A percentile compares a stretch with the other conserved stretches of the same genome.
Evolutionary conservation across 2,329 filamentous ascomycete genomes (phyloP).

Genomic region (Fusarium sp.): DNA sequence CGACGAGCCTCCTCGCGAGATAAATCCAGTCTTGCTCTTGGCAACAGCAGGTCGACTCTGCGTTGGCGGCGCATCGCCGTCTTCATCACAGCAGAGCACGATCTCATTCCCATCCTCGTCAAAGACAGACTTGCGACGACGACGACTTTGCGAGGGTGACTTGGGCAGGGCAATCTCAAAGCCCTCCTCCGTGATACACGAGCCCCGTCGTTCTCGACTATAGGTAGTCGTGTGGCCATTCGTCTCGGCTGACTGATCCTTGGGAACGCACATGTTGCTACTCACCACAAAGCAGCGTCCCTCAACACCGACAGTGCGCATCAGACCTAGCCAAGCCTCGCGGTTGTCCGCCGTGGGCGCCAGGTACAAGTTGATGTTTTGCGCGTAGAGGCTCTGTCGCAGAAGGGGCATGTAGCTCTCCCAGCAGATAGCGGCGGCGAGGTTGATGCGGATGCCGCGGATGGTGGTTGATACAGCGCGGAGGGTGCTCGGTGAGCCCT

Average conservation of each 20-base stretch:
- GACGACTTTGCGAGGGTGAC: constrained; percentile 36
- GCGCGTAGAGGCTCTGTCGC: constrained; percentile 83
- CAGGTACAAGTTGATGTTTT: constrained; percentile 92
- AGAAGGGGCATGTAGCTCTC: constrained; percentile 96
- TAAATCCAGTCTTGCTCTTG: constrained; percentile 56
- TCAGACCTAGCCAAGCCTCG: constrained; percentile 83
- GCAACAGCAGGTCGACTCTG: constrained; percentile 17
- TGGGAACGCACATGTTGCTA: constrained; percentile 81
- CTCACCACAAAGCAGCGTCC: constrained; percentile 87
- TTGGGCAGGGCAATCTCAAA: constrained; percentile 59
- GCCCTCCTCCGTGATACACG: constrained; percentile 59
- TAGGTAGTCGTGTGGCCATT: constrained; percentile 5
- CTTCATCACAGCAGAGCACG: constrained; percentile 54
- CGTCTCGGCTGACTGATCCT: not conserved
- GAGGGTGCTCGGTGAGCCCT: constrained; percentile 82
- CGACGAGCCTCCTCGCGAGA: constrained; percentile 81
- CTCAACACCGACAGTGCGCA: constrained; percentile 84
- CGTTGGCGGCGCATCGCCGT: constrained; percentile 24
- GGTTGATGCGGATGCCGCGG: constrained; percentile 79
- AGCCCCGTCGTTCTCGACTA: constrained; percentile 45
- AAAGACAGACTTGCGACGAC: constrained; percentile 56
- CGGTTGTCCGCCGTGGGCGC: constrained; percentile 89
- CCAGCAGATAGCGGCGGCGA: constrained; percentile 94
- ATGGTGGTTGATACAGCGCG: constrained; percentile 83
- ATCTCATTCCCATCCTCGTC: constrained; percentile 68